phyloP scores from a whole-genome alignment of 2,329 filamentous ascomycete genomes.

The Pyricularia pennisetigena region DNA sequence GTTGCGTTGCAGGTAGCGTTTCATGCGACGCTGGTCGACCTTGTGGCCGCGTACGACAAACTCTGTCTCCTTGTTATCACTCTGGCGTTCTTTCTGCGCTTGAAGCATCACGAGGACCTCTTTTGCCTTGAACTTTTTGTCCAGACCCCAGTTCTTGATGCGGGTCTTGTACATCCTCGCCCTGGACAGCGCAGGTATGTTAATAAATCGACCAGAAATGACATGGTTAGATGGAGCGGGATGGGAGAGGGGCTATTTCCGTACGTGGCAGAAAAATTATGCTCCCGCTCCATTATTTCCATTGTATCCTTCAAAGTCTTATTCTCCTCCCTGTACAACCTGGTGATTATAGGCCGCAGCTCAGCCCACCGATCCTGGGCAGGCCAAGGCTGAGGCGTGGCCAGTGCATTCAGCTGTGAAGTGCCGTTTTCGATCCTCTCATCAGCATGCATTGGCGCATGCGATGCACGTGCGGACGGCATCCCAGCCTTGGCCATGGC shows the following conservation, averaged over 20 bases:
- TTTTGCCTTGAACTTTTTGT: slow-evolving; percentile 21
- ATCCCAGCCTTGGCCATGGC: not conserved
- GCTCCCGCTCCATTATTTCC: slow-evolving; percentile 25
- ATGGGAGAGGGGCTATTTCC: slow-evolving; percentile 3
- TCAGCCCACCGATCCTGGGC: not conserved
- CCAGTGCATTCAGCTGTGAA: not conserved
- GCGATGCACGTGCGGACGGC: not conserved
- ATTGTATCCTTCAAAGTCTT: slow-evolving; percentile 29
- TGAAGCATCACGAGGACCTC: slow-evolving; percentile 17
- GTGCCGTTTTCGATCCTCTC: not conserved
- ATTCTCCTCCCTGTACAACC: slow-evolving; percentile 29
- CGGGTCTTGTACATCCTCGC: slow-evolving; percentile 23
- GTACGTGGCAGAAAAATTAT: slow-evolving; percentile 29
- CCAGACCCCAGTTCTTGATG: slow-evolving; percentile 21
- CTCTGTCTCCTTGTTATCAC: slow-evolving; percentile 14
- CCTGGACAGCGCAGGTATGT: slow-evolving; percentile 7
- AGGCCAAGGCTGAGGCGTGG: not conserved
- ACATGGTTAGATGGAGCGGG: not conserved
- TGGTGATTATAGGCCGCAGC: slow-evolving; percentile 22
- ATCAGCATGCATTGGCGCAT: not conserved
- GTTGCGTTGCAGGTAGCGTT: slow-evolving; percentile 18
- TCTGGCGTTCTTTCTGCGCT: slow-evolving; percentile 15
- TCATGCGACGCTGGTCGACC: slow-evolving; percentile 17
- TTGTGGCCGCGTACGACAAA: slow-evolving; percentile 16
- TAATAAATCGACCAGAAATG: not conserved